These are phyloP conservation scores for Diplodia sapinea DNA, from an alignment of 2,329 filamentous ascomycete genomes.

Conservation along the genomic window DNA sequence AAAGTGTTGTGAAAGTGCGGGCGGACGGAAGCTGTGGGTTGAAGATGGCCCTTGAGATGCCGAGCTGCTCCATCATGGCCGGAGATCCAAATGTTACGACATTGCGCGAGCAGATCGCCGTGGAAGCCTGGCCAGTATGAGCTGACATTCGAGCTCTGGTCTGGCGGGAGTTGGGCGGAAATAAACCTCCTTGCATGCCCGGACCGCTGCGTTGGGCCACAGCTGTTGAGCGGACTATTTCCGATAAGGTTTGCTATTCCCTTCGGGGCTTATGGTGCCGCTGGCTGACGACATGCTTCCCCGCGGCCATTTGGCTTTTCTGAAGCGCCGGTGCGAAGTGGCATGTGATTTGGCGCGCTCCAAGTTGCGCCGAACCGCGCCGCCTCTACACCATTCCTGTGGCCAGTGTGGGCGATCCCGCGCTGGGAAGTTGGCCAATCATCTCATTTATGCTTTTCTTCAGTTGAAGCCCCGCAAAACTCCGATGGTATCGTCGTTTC, in stretches of 20 bases:
- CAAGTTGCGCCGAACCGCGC: not conserved
- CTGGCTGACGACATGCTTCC: not conserved
- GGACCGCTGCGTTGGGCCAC: not conserved
- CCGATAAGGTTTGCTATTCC: not conserved
- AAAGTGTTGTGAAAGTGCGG: not conserved
- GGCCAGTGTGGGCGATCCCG: not conserved
- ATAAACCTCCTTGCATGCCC: slow-evolving; percentile 25
- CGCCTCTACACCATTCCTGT: not conserved
- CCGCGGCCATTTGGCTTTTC: not conserved
- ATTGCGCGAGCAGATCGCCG: not conserved
- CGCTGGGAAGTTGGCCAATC: no score
- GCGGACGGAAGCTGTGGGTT: not conserved
- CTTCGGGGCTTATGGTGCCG: not conserved
- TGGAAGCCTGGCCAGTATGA: not conserved
- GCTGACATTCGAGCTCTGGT: not conserved
- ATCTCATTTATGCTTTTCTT: not conserved
- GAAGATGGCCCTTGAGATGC: not conserved
- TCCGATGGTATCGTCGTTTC: not conserved
- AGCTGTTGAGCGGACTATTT: not conserved
- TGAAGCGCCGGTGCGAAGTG: not conserved
- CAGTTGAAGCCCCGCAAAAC: not conserved
- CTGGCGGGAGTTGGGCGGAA: not conserved
- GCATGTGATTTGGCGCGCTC: not conserved
- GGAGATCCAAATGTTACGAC: not conserved
- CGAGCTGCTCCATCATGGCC: not conserved